Evolutionary conservation across 768 basidiomycete species (phyloP).

Genomic region (Phylloporus sp.): DNA sequence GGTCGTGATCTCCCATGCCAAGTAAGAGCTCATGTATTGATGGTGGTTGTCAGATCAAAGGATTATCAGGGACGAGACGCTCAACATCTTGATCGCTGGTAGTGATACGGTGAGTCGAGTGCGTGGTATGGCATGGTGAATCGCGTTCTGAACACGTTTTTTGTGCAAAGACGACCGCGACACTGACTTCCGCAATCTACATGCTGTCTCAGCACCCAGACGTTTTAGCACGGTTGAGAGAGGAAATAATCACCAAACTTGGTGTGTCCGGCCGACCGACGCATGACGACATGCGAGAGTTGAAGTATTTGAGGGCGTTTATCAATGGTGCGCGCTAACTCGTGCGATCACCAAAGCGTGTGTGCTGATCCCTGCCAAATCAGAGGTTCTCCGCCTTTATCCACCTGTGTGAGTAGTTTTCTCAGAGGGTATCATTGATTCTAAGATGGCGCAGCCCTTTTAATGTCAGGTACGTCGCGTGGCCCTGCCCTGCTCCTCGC

Average conservation of each 20-base stretch:
- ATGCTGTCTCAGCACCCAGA: conserved; percentile 38
- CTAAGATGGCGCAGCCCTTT: conserved; percentile 17
- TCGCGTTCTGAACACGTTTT: not conserved
- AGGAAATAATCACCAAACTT: conserved; percentile 53
- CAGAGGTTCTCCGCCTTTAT: conserved; percentile 33
- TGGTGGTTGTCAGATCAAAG: conserved; percentile 14
- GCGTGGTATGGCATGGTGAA: not conserved
- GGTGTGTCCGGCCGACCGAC: conserved; percentile 47
- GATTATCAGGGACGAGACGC: conserved; percentile 22
- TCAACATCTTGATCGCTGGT: conserved; percentile 31
- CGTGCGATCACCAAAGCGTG: not conserved
- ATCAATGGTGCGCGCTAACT: conserved; percentile 51
- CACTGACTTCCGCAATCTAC: conserved; percentile 18
- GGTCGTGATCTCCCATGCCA: conserved; percentile 30
- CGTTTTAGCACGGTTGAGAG: conserved; percentile 44
- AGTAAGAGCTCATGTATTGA: not conserved
- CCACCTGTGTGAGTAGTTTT: conserved; percentile 24
- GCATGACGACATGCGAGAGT: conserved; percentile 53
- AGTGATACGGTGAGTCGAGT: conserved; percentile 41
- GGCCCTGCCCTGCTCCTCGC: too few species aligned
- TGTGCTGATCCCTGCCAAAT: not conserved
- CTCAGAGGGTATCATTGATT: not conserved
- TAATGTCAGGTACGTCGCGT: conserved; percentile 17
- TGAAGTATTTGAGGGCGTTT: conserved; percentile 63
- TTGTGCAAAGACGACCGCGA: conserved; percentile 26